These are phyloP conservation scores for Komagataella populi DNA, from an alignment of 805 yeast species.

Conservation along the genomic window DNA sequence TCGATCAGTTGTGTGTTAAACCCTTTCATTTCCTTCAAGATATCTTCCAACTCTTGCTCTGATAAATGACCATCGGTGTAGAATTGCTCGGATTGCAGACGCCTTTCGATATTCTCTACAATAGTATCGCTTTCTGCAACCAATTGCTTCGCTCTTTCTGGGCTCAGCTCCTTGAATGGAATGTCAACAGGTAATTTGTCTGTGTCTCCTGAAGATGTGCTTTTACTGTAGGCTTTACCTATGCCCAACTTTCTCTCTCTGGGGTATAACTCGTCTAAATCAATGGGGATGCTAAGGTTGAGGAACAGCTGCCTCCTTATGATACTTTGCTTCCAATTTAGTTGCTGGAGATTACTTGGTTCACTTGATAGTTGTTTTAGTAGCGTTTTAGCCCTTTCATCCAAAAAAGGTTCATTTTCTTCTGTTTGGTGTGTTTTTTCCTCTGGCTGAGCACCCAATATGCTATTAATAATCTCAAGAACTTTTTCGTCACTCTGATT, in stretches of 20 bases:
- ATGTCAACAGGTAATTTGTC: conserved; percentile 3
- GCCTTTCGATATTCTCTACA: conserved; percentile 10
- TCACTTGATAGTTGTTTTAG: conserved; percentile 13
- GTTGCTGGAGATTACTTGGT: conserved; percentile 35
- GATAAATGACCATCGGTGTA: conserved; percentile 15
- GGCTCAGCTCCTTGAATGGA: conserved; percentile 8
- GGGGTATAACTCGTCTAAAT: conserved; percentile 42
- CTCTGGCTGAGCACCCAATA: neutral
- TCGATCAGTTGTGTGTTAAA: conserved; percentile 23
- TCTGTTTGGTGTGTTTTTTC: neutral
- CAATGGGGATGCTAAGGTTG: conserved; percentile 61
- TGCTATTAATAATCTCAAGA: neutral
- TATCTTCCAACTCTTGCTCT: conserved; percentile 21
- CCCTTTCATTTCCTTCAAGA: conserved; percentile 21
- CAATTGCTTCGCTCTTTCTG: conserved; percentile 14
- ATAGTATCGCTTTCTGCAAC: conserved; percentile 9
- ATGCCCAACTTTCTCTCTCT: neutral
- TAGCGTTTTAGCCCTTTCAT: conserved; percentile 12
- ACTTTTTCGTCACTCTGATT: neutral
- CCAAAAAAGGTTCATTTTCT: conserved; percentile 3
- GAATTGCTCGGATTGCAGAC: conserved; percentile 13
- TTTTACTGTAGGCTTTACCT: neutral
- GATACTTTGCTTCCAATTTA: conserved; percentile 58
- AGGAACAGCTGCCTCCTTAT: conserved; percentile 50
- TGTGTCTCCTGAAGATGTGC: conserved; percentile 3